phyloP scores from a whole-genome alignment of 768 basidiomycete species.

The Auricularia heimuer region DNA sequence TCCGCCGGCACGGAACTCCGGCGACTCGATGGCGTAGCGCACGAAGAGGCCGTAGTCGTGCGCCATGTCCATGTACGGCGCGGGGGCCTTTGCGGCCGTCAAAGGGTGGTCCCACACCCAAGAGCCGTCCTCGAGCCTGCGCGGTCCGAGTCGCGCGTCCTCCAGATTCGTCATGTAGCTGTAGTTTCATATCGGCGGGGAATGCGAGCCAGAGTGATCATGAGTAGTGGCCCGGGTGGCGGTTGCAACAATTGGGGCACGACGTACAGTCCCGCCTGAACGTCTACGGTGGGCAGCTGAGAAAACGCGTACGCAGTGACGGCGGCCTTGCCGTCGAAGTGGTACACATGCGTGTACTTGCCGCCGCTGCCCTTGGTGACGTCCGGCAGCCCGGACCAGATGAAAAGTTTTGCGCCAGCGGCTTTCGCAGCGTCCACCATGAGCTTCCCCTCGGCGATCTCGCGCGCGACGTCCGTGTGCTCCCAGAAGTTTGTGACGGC shows the following conservation, averaged over 20 bases:
- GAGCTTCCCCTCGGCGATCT: conserved; percentile 11
- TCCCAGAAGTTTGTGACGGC: not conserved
- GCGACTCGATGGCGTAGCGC: conserved; percentile 3
- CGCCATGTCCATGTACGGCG: conserved; percentile 1
- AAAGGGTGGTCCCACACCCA: not conserved
- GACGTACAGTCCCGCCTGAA: not conserved
- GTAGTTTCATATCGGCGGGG: not conserved
- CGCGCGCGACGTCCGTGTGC: conserved; percentile 6
- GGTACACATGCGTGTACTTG: conserved; percentile 4
- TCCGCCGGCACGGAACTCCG: not conserved
- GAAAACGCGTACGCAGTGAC: not conserved
- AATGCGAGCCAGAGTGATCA: too few species aligned
- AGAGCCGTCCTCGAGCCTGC: not conserved
- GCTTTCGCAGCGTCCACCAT: conserved; percentile 13
- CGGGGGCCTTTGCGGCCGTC: not conserved
- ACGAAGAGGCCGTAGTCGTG: conserved; percentile 5
- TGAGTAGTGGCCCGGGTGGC: too few species aligned
- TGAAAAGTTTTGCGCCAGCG: conserved; percentile 9
- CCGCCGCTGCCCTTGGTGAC: conserved; percentile 2
- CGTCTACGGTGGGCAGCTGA: not conserved
- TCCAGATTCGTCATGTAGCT: not conserved
- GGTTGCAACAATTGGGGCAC: too few species aligned
- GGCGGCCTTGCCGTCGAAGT: conserved; percentile 5
- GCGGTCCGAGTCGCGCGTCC: not conserved
- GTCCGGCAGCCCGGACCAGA: conserved; percentile 9